Evolutionary conservation across 306 rosid species (phyloP), one percentile per base, ranked within the genome.

Genomic region (Cercis canadensis): DNA sequence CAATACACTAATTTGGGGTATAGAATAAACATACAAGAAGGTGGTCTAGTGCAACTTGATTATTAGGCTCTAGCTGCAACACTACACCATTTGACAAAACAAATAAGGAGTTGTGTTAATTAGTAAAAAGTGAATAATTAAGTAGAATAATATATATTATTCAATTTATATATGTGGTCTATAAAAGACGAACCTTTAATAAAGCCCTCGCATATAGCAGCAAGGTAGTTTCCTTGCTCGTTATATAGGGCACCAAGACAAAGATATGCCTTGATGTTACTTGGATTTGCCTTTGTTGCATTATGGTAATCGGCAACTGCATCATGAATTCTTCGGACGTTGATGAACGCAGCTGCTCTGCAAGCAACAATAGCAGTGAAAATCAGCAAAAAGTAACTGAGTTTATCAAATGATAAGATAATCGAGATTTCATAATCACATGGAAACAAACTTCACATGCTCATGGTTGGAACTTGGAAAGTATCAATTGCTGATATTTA

Each of bases 31-130:
- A 18, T 16, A 67, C 73, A 52, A 19, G 15, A 53, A 67, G n/a
- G 24, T 14, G 2, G 29, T 6, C 24, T 16, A 37, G 29, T 24
- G 62, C 73, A 39, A 11, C 51, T 12, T 13, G 0, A 19, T 37
- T 14, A 6, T 53, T 2, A 13, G 62, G 73, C 1, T 67, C 73
- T 2, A 53, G 62, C 52, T 53, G 15, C 62, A 67, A 53, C 36
- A 55, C 73, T 67, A 52, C 16, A 39, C n/a, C 17, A 33, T 32
- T 32, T 32, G 17, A 16, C 12, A 29, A 56, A 11, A 55, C n/a
- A n/a, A 29, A 56, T 19, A 7, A 54, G 14, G 3, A 8, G 5
- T 24, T 29, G 13, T 13, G 31, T 55, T 44, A 44, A 46, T 13
- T 11, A 29, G 6, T 29, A 29, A 56, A 5, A 56, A 12, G 18